Conservation (phyloP, 1,284 basidiomycete genomes). For the Pseudozyma sp. region DNA sequence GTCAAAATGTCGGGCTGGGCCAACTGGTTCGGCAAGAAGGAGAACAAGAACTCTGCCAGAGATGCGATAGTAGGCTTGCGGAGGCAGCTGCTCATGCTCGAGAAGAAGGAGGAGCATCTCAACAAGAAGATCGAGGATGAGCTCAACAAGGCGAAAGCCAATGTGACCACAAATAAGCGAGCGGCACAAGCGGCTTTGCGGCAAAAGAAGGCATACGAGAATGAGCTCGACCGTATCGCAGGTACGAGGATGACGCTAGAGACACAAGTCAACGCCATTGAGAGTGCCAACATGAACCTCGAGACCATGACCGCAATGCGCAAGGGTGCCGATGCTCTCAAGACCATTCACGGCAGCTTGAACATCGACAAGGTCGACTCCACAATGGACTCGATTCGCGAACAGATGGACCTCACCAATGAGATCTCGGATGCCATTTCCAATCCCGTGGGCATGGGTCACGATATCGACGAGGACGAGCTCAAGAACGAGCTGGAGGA, state of each 20-base stretch:
- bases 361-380: conserved; percentile 90
- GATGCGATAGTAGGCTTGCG: conserved; percentile 71
- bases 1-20: conserved; percentile 67
- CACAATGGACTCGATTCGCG: conserved; percentile 89
- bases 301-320: conserved; percentile 99
- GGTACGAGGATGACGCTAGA: conserved; percentile 92
- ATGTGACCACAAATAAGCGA: conserved; percentile 92
- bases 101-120: conserved; percentile 98
- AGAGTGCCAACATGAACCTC: conserved; percentile 97
- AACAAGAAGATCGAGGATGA: conserved; percentile 98
- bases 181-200: conserved; percentile 79
- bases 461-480: conserved; percentile 83
- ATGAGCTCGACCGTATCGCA: conserved; percentile 86
- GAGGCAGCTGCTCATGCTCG: conserved; percentile 81
- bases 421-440: conserved; percentile 97
- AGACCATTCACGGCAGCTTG: conserved; percentile 89
- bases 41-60: conserved; percentile 67
- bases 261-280: conserved; percentile 95
- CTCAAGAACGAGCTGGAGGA: conserved; percentile 86
- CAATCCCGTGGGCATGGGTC: conserved; percentile 78
- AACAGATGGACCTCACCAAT: conserved; percentile 92
- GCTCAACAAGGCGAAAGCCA: conserved; percentile 87
- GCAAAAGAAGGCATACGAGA: conserved; percentile 91
- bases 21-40: conserved; percentile 64
- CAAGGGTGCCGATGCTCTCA: conserved; percentile 90